Evolutionary conservation across 2,329 filamentous ascomycete species (phyloP), one percentile per base, ranked within the genome.

Genomic region (Cryphonectria japonica): DNA sequence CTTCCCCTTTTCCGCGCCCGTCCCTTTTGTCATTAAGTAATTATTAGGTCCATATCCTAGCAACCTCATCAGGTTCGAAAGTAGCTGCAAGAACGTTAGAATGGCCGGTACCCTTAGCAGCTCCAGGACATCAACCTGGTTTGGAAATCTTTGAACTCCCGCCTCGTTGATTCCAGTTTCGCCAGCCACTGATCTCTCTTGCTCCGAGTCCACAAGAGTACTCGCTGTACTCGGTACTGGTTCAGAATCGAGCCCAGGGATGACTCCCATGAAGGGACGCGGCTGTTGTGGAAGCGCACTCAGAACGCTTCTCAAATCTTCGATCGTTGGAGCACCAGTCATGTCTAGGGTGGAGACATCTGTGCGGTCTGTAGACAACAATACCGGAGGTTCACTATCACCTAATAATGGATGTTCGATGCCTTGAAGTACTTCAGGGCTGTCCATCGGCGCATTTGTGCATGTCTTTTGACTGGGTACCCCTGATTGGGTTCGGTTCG

Each of bases 101-200:
- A 68, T n/a, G 19, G 41, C 54, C 11, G 66, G 66, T 19, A 68
- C 26, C 11, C 54, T 68, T 14, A 68, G 54, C 29, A 68, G 41
- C 19, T 61, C n/a, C 34, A 54, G 7, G 16, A 37, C 39, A 46
- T 68, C 54, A 19, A 61, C 5, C 13, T 46, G n/a, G 34, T 34
- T 32, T n/a, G 50, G 39, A 46, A 13, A n/a, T 22, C 16, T 46
- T 32, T 32, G 26, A 13, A 54, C n/a, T 54, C 9, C 19, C 43
- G 29, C 3, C n/a, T 46, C 22, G 11, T 57, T 22, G 66, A 43
- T 46, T 22, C 6, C 16, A 3, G 37, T 6, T 22, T 26, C 54
- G 6, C 34, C 52, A 67, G 26, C 19, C 22, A 52, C n/a, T 32
- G 22, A 14, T 26, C 37, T 14, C 8, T 37, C 22, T 14, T 62